Evolutionary conservation across 306 rosid species (phyloP), one percentile per base, ranked within the genome.

Genomic region (Vicia villosa): DNA sequence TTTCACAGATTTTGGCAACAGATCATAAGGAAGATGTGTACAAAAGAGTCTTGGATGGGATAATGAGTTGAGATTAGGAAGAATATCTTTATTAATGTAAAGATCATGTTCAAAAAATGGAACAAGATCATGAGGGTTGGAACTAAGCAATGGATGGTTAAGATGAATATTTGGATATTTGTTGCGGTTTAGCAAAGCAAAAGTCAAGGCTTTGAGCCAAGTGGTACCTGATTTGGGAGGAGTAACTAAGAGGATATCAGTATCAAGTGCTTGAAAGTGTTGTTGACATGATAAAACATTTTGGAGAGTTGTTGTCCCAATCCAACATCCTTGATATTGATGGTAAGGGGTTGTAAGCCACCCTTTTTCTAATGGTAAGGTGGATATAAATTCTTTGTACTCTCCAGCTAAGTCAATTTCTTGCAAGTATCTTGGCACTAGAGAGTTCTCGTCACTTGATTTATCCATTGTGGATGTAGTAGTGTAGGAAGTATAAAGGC

Each of bases 111-210:
- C 66, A 24, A 45, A 61, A 37, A 61, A 37, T 14, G 67, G 32
- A 3, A n/a, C 67, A 7, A 34, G 38, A 34, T 34, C 42, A n/a
- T 55, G 65, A 5, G 74, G 74, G 16, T 69, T 69, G 42, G 28
- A 7, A 1, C 19, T 57, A 42, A 70, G 75, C 32, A 70, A 30
- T 41, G 57, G 75, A 6, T 70, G 75, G 56, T 70, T 15, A 41
- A 10, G 13, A 41, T 41, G 13, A 12, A 12, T 12, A 10, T 41
- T 41, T 41, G 75, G 32, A 6, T 70, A 57, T 6, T 42, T 19
- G 17, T 57, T 19, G n/a, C 66, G 45, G 64, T 70, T 60, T 8
- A 70, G 46, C 3, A 56, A 56, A 8, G 75, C 16, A 28, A 56
- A 70, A 0, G 75, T 70, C 43, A 24, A 43, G 10, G 66, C 57